Evolutionary conservation across 2,329 filamentous ascomycete species (phyloP), one percentile per base, ranked within the genome.

Genomic region (Hymenoscyphus repandus): DNA sequence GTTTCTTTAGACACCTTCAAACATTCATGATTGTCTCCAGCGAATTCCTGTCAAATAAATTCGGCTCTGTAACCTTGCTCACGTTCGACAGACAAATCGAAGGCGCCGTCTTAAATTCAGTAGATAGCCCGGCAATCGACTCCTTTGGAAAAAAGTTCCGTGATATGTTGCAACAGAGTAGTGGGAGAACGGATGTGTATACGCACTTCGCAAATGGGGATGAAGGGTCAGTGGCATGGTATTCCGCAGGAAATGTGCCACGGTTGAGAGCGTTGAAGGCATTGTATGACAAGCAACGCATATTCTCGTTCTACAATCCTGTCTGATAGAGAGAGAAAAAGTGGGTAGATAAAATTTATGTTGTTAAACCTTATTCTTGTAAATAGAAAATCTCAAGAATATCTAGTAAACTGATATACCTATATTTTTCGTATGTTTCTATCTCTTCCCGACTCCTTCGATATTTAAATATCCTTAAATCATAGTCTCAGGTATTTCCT

Each of bases 131-230:
- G 22, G 22, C 22, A 27, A 27, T 33, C 15, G 38, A 20, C 1
- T 10, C 6, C 17, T 42, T 27, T 31, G 31, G 27, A 6, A 6
- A 13, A 15, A 2, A 22, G 2, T 15, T 36, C 2, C 17, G 27
- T 6, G 38, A 36, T 13, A 7, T 31, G 3, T 32, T 40, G 37
- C 37, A 33, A 6, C 13, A 48, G 39, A n/a, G 27, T 27, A 43
- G 47, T 18, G 47, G 47, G 30, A 13, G 11, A 6, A 17, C 6
- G 2, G 12, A 49, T 10, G 22, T 27, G 10, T 49, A 49, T 37
- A 39, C 34, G 9, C 15, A 33, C 36, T 49, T 20, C 27, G 47
- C 38, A 33, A 12, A 49, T 43, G 47, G 47, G 2, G 47, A 49
- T 38, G 47, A 49, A 18, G 11, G n/a, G 5, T 12, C 27, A 7